phyloP scores from a whole-genome alignment of 805 yeast genomes.

The Candida maltosa region DNA sequence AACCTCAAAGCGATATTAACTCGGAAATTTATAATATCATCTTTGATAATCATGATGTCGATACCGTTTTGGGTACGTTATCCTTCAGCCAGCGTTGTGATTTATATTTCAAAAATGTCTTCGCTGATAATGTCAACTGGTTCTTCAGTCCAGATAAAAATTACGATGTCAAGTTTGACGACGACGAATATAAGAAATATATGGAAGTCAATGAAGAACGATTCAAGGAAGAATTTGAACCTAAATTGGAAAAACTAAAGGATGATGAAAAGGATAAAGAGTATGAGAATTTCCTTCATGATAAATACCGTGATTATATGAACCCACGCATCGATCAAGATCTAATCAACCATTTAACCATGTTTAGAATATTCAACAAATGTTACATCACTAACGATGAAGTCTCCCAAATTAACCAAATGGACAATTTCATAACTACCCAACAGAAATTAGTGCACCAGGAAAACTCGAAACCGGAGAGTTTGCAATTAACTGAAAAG shows the following conservation, averaged over 20 bases:
- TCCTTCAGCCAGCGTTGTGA: constrained; percentile 28
- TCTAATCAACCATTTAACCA: constrained; percentile 42
- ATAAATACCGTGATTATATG: constrained; percentile 16
- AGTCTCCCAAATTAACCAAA: not conserved
- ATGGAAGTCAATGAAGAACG: constrained; percentile 18
- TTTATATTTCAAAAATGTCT: constrained; percentile 40
- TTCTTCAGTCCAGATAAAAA: constrained; percentile 23
- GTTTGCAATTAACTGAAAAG: constrained; percentile 9
- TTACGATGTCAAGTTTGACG: constrained; percentile 17
- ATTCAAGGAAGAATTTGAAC: constrained; percentile 9
- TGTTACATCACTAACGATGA: constrained; percentile 32
- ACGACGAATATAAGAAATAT: constrained; percentile 20
- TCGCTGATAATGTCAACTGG: constrained; percentile 41
- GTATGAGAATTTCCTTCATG: constrained; percentile 13
- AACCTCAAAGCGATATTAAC: too few relatives aligned
- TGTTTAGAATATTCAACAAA: constrained; percentile 39
- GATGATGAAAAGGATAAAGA: constrained; percentile 10
- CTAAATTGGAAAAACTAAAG: constrained; percentile 9
- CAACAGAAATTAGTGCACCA: constrained; percentile 7
- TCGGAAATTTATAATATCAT: constrained; percentile 19
- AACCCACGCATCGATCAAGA: constrained; percentile 18
- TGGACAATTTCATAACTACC: constrained; percentile 3
- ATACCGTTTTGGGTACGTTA: constrained; percentile 16
- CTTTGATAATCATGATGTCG: constrained; percentile 16
- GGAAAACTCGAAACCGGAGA: constrained; percentile 8